Percentiles rank a stretch among this genome's conserved stretches.
Conservation (phyloP, 257 asterid genomes). For the Fraxinus quadrangulata region DNA sequence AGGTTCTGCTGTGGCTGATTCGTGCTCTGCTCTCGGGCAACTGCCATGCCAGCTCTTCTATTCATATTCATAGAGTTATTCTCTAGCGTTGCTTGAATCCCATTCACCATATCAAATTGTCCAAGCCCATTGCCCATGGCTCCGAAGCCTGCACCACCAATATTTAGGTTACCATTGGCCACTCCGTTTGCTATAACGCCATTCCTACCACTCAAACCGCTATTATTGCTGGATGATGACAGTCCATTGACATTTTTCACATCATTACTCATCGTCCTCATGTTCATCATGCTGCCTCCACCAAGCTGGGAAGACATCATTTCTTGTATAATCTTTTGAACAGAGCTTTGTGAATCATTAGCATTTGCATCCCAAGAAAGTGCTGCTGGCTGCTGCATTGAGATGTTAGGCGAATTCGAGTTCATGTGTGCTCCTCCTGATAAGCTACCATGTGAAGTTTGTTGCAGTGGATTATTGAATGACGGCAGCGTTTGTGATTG, state of each 20-base stretch:
- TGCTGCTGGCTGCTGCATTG: conserved; percentile 67
- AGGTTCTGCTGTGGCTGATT: conserved; percentile 66
- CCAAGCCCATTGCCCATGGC: conserved; percentile 49
- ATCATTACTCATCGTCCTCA: conserved; percentile 50
- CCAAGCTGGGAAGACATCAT: conserved; percentile 77
- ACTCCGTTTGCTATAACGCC: conserved; percentile 27
- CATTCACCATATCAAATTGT: conserved; percentile 67
- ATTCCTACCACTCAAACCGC: conserved; percentile 43
- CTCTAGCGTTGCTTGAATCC: conserved; percentile 66
- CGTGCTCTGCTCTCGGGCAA: conserved; percentile 70
- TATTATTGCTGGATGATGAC: conserved; percentile 41
- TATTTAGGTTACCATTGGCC: conserved; percentile 45
- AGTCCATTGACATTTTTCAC: conserved; percentile 59
- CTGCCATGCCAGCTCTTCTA: conserved; percentile 73
- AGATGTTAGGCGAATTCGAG: conserved; percentile 56
- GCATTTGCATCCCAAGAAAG: conserved; percentile 63
- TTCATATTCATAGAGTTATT: conserved; percentile 64
- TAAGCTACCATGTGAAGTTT: conserved; percentile 47
- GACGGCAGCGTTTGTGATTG: conserved; percentile 72
- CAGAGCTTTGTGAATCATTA: conserved; percentile 83
- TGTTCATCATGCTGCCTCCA: conserved; percentile 56
- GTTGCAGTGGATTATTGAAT: conserved; percentile 61
- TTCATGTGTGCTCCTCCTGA: conserved; percentile 47
- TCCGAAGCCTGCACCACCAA: conserved; percentile 61
- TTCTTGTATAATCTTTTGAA: conserved; percentile 77